Evolutionary conservation across 2,329 filamentous ascomycete species (phyloP).

Genomic region (Lachnellula occidentalis): DNA sequence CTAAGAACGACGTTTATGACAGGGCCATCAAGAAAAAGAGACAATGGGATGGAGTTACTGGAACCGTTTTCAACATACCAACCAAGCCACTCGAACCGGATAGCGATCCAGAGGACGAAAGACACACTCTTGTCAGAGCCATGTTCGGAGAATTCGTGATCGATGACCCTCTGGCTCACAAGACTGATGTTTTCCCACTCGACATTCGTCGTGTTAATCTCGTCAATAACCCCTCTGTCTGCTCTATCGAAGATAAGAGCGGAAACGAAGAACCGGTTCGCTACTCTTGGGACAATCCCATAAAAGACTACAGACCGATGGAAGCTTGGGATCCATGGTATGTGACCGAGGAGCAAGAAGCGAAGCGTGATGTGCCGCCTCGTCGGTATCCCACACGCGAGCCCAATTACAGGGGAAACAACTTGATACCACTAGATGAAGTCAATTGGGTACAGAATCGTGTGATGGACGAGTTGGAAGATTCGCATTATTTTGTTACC

Average conservation of each 20-base stretch:
- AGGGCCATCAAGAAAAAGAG: conserved; percentile 15
- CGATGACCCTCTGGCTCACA: not conserved
- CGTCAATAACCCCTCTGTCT: not conserved
- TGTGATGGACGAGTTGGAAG: conserved; percentile 12
- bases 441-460: conserved; percentile 20
- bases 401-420: not conserved
- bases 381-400: conserved; percentile 16
- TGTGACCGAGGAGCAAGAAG: conserved; percentile 18
- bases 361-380: conserved; percentile 15
- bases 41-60: conserved; percentile 25
- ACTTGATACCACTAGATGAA: conserved; percentile 15
- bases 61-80: conserved; percentile 28
- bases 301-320: conserved; percentile 6
- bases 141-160: conserved; percentile 7
- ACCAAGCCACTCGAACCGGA: conserved; percentile 8
- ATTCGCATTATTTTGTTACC: conserved; percentile 24
- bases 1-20: not conserved
- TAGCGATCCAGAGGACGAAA: conserved; percentile 1
- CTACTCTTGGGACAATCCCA: conserved; percentile 10
- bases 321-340: conserved; percentile 22
- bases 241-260: not conserved
- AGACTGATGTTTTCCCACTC: conserved; percentile 21
- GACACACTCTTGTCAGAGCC: not conserved
- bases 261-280: not conserved
- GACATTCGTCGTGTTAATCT: conserved; percentile 23